Percentiles rank a stretch among this genome's conserved stretches.
phyloP scores from a whole-genome alignment of 177 flowering plant species.

The Telopea speciosissima region DNA sequence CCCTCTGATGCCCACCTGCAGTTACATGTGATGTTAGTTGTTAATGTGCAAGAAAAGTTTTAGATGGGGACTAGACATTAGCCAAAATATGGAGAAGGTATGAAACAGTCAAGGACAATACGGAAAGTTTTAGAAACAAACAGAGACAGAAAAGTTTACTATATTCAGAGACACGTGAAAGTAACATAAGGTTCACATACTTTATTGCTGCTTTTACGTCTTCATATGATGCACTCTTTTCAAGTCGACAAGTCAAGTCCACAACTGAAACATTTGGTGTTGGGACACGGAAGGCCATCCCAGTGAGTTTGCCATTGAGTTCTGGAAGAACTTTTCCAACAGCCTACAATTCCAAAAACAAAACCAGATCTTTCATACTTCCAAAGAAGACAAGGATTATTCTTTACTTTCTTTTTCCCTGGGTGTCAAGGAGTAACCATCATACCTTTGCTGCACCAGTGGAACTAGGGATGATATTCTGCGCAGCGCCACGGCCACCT shows the following conservation, averaged over 20 bases:
- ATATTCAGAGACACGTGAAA: too few relatives aligned
- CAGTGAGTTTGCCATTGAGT: constrained; percentile 41
- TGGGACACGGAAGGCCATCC: constrained; percentile 48
- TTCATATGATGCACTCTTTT: constrained; percentile 34
- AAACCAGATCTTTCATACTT: background rate
- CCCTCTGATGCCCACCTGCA: constrained; percentile 37
- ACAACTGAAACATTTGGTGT: constrained; percentile 47
- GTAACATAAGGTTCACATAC: constrained; percentile 14
- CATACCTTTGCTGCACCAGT: constrained; percentile 79
- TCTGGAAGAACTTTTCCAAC: constrained; percentile 47
- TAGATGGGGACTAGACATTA: too few relatives aligned
- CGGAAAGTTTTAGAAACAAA: background rate
- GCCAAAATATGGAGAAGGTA: too few relatives aligned
- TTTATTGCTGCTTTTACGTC: constrained; percentile 42
- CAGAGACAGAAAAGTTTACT: background rate
- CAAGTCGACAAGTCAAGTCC: constrained; percentile 43
- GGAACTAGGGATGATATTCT: constrained; percentile 64
- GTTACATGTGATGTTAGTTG: background rate
- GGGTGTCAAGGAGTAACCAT: too few relatives aligned
- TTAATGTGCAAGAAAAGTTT: background rate
- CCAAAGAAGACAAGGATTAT: background rate
- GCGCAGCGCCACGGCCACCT: constrained; percentile 70
- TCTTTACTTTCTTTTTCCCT: background rate
- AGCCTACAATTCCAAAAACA: constrained; percentile 23
- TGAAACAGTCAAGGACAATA: background rate